These are phyloP conservation scores for Hypoxylon sp. DNA, from an alignment of 2,329 filamentous ascomycete species.

Conservation along the genomic window DNA sequence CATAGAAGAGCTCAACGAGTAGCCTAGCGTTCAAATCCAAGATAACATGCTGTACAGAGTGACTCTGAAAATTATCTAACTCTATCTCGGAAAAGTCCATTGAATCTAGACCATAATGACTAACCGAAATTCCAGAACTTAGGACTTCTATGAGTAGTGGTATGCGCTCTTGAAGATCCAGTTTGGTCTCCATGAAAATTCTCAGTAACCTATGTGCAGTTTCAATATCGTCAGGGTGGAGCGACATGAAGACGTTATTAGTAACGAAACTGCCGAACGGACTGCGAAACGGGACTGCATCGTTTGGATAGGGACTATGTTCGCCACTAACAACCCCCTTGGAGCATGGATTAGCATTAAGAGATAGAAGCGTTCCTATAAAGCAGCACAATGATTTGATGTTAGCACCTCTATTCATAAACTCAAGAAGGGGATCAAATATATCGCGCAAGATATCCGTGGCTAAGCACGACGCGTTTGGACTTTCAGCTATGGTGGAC, in stretches of 20 bases:
- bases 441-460: conserved; percentile 2
- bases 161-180: conserved; percentile 11
- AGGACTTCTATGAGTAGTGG: background rate
- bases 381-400: background rate
- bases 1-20: background rate
- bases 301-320: background rate
- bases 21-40: background rate
- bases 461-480: background rate
- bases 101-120: too few species aligned
- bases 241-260: background rate
- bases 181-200: background rate
- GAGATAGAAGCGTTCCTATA: background rate
- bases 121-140: background rate
- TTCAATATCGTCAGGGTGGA: background rate
- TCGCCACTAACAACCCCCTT: background rate
- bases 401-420: background rate
- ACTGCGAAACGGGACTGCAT: background rate
- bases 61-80: too few species aligned
- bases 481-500: background rate
- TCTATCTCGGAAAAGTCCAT: too few species aligned
- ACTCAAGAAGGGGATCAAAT: background rate
- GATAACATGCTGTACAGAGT: background rate
- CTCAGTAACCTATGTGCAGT: background rate
- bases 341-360: background rate
- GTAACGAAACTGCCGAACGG: background rate